phyloP scores from a whole-genome alignment of 1,139 yeast genomes.

The Sugiyamaella japonica region DNA sequence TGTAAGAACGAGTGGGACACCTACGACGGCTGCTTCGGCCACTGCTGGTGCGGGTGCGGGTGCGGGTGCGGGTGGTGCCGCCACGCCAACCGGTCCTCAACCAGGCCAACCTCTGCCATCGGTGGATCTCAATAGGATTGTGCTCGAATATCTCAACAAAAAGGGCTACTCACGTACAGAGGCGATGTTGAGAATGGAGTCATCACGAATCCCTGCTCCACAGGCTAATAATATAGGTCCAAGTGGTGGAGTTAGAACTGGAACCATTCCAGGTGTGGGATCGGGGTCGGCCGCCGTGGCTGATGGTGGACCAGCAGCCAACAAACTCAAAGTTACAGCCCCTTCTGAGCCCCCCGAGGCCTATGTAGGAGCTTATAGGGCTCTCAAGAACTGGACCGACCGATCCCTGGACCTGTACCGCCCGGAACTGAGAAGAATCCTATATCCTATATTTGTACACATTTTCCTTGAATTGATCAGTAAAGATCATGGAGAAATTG shows the following conservation, averaged over 20 bases:
- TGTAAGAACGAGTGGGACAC: neutral
- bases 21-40: neutral
- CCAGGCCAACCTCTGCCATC: slow-evolving; percentile 18
- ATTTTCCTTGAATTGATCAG: slow-evolving; percentile 76
- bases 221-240: slow-evolving; percentile 33
- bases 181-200: slow-evolving; percentile 87
- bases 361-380: slow-evolving; percentile 73
- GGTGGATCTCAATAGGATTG: slow-evolving; percentile 71
- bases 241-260: slow-evolving; percentile 26
- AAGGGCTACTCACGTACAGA: slow-evolving; percentile 95
- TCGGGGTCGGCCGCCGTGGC: neutral
- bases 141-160: slow-evolving; percentile 85
- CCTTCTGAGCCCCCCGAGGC: slow-evolving; percentile 51
- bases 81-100: slow-evolving; percentile 23
- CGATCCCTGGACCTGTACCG: slow-evolving; percentile 88
- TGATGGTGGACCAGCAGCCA: slow-evolving; percentile 9
- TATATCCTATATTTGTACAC: slow-evolving; percentile 90
- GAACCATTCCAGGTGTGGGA: slow-evolving; percentile 19
- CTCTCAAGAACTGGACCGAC: slow-evolving; percentile 87
- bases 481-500: slow-evolving; percentile 58
- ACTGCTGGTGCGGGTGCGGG: slow-evolving; percentile 7
- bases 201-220: slow-evolving; percentile 68
- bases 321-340: slow-evolving; percentile 2
- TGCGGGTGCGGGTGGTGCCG: slow-evolving; percentile 3
- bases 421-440: slow-evolving; percentile 78